These are phyloP conservation scores for Fusarium paranaense DNA, from an alignment of 2,329 filamentous ascomycete species.

Conservation along the genomic window DNA sequence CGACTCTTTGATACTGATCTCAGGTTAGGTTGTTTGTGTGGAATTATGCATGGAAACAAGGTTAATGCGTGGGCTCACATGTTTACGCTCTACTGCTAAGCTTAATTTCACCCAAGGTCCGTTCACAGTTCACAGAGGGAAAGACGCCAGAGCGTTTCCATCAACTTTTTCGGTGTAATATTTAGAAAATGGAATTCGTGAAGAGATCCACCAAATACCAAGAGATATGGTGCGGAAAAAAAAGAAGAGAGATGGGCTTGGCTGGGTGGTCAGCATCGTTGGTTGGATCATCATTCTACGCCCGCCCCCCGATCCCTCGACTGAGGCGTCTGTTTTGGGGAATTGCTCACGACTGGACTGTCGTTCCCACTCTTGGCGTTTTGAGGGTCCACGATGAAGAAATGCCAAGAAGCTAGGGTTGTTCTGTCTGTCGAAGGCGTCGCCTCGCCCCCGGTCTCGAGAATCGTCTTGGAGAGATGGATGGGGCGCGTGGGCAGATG, in stretches of 20 bases:
- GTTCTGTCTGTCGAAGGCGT: background rate
- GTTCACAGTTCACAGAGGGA: background rate
- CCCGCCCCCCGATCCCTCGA: background rate
- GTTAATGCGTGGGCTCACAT: constrained; percentile 16
- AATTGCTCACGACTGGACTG: constrained; percentile 19
- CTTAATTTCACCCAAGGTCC: background rate
- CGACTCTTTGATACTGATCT: background rate
- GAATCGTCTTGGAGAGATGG: constrained; percentile 10
- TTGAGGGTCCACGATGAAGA: constrained; percentile 14
- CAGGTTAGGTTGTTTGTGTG: background rate
- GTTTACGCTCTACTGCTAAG: background rate
- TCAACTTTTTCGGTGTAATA: background rate
- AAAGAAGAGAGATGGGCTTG: background rate
- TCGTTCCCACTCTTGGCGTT: constrained; percentile 37
- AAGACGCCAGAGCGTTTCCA: background rate
- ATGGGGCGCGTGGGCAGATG: constrained; percentile 18
- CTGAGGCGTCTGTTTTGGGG: constrained; percentile 14
- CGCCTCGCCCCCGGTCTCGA: background rate
- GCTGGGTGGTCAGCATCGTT: constrained; percentile 1
- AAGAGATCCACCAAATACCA: background rate
- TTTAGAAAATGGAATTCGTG: background rate
- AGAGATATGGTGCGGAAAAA: background rate
- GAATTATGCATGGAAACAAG: constrained; percentile 22
- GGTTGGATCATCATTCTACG: background rate
- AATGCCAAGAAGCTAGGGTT: constrained; percentile 7